These are phyloP conservation scores for Botryosphaeria dothidea DNA, from an alignment of 2,329 filamentous ascomycete genomes.

Conservation along the genomic window DNA sequence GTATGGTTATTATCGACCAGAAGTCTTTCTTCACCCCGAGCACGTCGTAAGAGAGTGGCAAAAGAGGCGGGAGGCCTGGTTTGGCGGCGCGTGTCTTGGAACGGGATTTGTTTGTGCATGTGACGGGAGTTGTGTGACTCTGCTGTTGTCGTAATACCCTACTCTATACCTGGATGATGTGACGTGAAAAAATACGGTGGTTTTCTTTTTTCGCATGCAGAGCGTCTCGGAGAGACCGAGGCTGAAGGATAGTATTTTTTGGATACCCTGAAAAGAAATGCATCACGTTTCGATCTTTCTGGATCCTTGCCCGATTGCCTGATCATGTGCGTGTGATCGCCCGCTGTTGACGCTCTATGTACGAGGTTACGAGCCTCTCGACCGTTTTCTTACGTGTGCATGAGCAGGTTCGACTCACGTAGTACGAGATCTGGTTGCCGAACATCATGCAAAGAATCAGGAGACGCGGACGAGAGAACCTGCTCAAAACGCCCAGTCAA, in stretches of 20 bases:
- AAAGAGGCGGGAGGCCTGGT: not conserved
- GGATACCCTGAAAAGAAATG: conserved; percentile 12
- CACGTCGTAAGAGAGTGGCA: not conserved
- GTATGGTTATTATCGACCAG: conserved; percentile 67
- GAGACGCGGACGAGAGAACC: not conserved
- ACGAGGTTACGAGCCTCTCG: no score
- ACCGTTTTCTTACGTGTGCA: not conserved
- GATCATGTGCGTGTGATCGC: not conserved
- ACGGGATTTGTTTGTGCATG: not conserved
- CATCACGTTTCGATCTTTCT: not conserved
- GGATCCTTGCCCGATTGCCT: not conserved
- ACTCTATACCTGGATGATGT: not conserved
- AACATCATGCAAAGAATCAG: no score
- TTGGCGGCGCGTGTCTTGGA: not conserved
- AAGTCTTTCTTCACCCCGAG: conserved; percentile 24
- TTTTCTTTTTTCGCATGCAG: not conserved
- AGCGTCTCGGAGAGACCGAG: not conserved
- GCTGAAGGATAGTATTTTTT: not conserved
- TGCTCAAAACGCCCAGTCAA: not conserved
- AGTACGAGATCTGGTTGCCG: no score
- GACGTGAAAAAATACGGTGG: not conserved
- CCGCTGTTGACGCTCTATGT: not conserved
- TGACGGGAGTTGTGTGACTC: not conserved
- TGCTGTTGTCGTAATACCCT: conserved; percentile 5
- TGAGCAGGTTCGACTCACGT: not conserved